Conservation (phyloP, 495 filamentous ascomycete species). For the Tetracladium setigerum region DNA sequence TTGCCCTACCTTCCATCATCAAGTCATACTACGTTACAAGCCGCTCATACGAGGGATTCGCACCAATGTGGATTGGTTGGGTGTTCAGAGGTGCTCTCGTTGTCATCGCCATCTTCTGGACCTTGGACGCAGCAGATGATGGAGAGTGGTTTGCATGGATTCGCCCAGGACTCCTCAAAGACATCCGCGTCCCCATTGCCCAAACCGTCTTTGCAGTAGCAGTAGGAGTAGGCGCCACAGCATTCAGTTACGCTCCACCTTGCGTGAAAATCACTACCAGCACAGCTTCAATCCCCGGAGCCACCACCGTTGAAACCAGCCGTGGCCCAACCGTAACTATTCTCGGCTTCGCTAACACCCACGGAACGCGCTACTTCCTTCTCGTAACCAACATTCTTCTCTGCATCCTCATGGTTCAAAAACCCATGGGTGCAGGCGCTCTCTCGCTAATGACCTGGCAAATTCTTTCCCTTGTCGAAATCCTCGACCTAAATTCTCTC, state of each 20-base stretch:
- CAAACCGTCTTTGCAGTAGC: constrained; percentile 61
- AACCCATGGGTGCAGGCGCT: constrained; percentile 87
- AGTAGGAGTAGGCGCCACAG: constrained; percentile 50
- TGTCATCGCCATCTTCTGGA: constrained; percentile 76
- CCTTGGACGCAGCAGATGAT: constrained; percentile 85
- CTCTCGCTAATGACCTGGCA: constrained; percentile 75
- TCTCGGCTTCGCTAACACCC: constrained; percentile 83
- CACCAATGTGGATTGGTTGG: constrained; percentile 73
- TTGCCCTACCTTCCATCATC: constrained; percentile 70
- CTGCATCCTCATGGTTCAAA: constrained; percentile 72
- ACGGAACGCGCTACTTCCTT: constrained; percentile 86
- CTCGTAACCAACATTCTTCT: constrained; percentile 71
- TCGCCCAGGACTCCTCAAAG: constrained; percentile 57
- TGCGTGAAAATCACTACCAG: constrained; percentile 19
- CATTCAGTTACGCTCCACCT: constrained; percentile 46
- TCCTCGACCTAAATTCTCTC: constrained; percentile 71
- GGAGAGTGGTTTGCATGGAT: constrained; percentile 67
- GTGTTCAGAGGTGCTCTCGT: constrained; percentile 71
- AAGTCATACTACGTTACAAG: constrained; percentile 69
- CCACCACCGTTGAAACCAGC: constrained; percentile 11
- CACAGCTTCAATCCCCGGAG: not conserved
- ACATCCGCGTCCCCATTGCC: constrained; percentile 64
- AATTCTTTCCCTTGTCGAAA: constrained; percentile 79
- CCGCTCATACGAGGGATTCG: constrained; percentile 77
- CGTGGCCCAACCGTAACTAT: constrained; percentile 56